These are phyloP conservation scores for Annulohypoxylon truncatum DNA, from an alignment of 2,329 filamentous ascomycete species.

Conservation along the genomic window DNA sequence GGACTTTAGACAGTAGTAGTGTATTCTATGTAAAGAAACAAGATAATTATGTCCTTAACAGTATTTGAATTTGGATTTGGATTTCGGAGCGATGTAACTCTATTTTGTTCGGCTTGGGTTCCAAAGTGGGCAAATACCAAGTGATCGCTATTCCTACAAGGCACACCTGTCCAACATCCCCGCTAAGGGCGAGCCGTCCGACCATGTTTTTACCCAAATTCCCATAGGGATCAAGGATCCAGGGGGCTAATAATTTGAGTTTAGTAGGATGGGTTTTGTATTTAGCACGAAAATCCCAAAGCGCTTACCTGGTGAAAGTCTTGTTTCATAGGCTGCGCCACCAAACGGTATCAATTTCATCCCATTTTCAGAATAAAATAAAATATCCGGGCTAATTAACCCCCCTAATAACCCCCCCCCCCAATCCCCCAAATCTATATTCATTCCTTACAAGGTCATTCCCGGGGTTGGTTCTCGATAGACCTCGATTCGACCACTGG, in stretches of 20 bases:
- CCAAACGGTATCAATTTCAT: not conserved
- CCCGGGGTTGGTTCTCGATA: not conserved
- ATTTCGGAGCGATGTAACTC: conserved; percentile 29
- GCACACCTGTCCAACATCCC: conserved; percentile 22
- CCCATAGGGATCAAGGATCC: not conserved
- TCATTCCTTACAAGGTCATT: conserved; percentile 4
- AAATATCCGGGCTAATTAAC: conserved; percentile 23
- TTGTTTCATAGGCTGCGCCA: conserved; percentile 26
- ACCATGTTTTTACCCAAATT: not conserved
- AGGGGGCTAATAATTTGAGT: not conserved
- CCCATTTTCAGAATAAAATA: conserved; percentile 9
- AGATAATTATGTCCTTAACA: conserved; percentile 16
- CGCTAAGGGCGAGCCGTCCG: conserved; percentile 11
- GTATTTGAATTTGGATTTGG: conserved; percentile 5
- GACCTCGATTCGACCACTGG: conserved; percentile 21
- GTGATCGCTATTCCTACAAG: conserved; percentile 37
- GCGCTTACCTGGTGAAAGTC: conserved; percentile 6
- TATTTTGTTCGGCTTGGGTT: conserved; percentile 14
- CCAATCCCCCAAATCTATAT: conserved; percentile 8
- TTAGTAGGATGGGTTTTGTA: conserved; percentile 13
- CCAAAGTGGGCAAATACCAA: conserved; percentile 28
- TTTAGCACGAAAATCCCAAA: conserved; percentile 28
- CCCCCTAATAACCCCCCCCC: too few species aligned
- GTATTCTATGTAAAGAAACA: conserved; percentile 3
- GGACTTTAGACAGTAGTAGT: not conserved